Conservation (phyloP, 345 rosid species). For the Boechera stricta region DNA sequence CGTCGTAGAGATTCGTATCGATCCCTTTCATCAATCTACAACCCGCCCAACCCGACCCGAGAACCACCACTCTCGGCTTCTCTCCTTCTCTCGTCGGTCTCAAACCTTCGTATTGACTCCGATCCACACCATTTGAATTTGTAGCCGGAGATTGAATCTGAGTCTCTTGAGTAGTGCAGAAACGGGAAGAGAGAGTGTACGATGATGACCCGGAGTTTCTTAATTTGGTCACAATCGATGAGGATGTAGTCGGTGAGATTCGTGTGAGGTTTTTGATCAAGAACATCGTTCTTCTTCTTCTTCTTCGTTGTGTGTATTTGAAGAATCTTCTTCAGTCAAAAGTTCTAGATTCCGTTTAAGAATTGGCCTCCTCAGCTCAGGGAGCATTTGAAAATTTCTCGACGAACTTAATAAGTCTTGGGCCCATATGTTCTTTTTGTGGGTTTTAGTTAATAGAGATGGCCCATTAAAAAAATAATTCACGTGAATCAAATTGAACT, state of each 20-base stretch:
- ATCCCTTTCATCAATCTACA: conserved; percentile 83
- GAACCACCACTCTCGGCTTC: conserved; percentile 85
- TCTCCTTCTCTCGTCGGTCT: conserved; percentile 64
- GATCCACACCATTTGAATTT: neutral
- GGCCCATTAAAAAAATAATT: neutral
- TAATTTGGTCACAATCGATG: conserved; percentile 18
- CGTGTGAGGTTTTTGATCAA: conserved; percentile 49
- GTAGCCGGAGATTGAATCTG: conserved; percentile 29
- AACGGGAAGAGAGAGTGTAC: conserved; percentile 44
- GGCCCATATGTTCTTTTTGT: neutral
- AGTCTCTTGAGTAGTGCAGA: conserved; percentile 41
- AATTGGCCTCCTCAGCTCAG: conserved; percentile 12
- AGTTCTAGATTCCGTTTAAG: neutral
- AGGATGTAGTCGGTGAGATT: conserved; percentile 34
- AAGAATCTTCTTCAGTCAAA: conserved; percentile 19
- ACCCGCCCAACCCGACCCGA: conserved; percentile 98
- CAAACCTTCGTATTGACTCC: conserved; percentile 44
- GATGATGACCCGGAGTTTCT: conserved; percentile 16
- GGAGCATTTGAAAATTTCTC: conserved; percentile 20
- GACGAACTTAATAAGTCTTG: conserved; percentile 1
- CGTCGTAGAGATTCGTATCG: conserved; percentile 71
- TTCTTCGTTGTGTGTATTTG: neutral
- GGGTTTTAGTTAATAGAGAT: neutral
- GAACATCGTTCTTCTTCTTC: conserved; percentile 44
- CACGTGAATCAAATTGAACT: neutral